A percentile compares a stretch with the other conserved stretches of the same genome.
phyloP scores from a whole-genome alignment of 2,329 filamentous ascomycete species.

The Geoglossum cookeanum region DNA sequence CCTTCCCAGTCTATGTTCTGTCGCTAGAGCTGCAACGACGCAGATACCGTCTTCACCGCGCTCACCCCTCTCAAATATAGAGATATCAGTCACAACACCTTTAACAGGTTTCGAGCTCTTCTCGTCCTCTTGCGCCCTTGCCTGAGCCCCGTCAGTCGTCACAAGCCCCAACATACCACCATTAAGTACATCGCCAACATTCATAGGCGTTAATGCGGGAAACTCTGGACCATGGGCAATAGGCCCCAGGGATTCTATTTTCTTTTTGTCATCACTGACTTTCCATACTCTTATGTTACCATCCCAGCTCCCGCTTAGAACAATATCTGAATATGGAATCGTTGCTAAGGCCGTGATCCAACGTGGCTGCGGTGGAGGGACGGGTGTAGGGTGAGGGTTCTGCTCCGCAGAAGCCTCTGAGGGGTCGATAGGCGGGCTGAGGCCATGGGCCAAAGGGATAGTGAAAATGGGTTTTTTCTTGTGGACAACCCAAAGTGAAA shows the following conservation, averaged over 20 bases:
- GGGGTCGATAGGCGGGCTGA: constrained; percentile 51
- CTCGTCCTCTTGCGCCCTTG: not conserved
- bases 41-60: constrained; percentile 55
- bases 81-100: constrained; percentile 76
- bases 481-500: constrained; percentile 72
- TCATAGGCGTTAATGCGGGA: not conserved
- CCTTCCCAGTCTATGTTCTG: constrained; percentile 66
- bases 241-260: constrained; percentile 51
- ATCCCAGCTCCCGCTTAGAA: constrained; percentile 89
- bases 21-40: constrained; percentile 69
- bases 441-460: constrained; percentile 62
- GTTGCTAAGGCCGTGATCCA: constrained; percentile 81
- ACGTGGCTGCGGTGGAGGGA: constrained; percentile 50
- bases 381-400: constrained; percentile 37
- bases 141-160: not conserved
- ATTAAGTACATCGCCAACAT: constrained; percentile 9
- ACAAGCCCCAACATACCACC: not conserved
- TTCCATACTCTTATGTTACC: constrained; percentile 73
- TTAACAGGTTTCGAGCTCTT: constrained; percentile 25
- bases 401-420: constrained; percentile 51
- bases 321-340: constrained; percentile 75
- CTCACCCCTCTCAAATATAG: constrained; percentile 69
- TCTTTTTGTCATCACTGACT: constrained; percentile 64
- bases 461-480: constrained; percentile 91
- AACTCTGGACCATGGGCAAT: constrained; percentile 26